These are phyloP conservation scores for Wallacemonas collosoma DNA, from an alignment of 208 protist species.

Conservation along the genomic window DNA sequence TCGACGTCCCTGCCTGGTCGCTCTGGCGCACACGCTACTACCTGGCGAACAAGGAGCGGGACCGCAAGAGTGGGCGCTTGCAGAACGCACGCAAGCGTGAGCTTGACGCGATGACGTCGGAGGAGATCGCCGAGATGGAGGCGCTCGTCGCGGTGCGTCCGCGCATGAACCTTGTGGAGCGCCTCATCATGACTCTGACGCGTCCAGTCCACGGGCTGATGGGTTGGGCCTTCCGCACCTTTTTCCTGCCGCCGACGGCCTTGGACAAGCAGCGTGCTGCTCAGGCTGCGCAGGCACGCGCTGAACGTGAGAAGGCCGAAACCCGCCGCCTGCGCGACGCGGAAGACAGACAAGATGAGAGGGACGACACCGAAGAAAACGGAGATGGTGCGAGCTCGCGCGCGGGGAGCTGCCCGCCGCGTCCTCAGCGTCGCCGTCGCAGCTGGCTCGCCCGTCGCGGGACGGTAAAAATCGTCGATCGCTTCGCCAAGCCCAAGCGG, in stretches of 20 bases:
- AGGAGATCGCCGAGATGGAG: slow-evolving; percentile 4
- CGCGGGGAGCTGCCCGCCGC: background rate
- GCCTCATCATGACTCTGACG: slow-evolving; percentile 34
- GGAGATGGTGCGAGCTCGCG: background rate
- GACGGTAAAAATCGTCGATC: background rate
- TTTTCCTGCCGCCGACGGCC: slow-evolving; percentile 36
- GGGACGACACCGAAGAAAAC: background rate
- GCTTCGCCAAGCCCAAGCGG: slow-evolving; percentile 14
- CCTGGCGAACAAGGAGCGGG: slow-evolving; percentile 16
- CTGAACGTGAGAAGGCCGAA: background rate
- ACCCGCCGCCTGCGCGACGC: background rate
- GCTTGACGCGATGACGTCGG: background rate
- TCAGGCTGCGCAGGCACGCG: background rate
- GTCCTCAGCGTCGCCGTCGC: background rate
- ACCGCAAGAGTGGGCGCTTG: background rate
- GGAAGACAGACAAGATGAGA: background rate
- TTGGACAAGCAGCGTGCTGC: slow-evolving; percentile 16
- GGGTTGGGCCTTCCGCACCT: slow-evolving; percentile 34
- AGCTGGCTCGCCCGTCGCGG: background rate
- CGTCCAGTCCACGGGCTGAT: slow-evolving; percentile 40
- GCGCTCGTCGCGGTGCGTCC: slow-evolving; percentile 11
- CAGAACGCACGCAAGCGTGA: background rate
- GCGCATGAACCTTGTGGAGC: slow-evolving; percentile 14
- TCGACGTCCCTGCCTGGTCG: slow-evolving; percentile 48
- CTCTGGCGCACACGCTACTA: slow-evolving; percentile 44